phyloP scores from a whole-genome alignment of 805 yeast genomes.

The Ogataea salicorniae region DNA sequence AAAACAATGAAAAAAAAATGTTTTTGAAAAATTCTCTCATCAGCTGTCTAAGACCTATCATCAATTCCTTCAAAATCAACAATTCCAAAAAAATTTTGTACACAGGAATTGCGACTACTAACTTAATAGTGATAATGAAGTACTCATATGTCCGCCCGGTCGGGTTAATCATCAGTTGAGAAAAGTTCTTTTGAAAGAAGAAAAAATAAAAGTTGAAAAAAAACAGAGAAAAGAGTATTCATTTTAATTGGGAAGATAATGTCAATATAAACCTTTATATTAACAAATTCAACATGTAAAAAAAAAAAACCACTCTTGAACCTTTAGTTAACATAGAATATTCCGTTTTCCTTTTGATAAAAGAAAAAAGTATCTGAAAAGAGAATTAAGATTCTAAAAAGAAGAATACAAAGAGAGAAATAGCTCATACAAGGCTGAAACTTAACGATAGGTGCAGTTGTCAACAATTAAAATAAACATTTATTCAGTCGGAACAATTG shows the following conservation, averaged over 20 bases:
- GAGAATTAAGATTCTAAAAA: slow-evolving; percentile 1
- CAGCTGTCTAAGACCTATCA: slow-evolving; percentile 43
- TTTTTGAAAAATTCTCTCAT: slow-evolving; percentile 8
- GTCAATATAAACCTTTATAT: slow-evolving; percentile 1
- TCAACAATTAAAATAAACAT: slow-evolving; percentile 37
- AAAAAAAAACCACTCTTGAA: background rate
- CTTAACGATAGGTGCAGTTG: slow-evolving; percentile 52
- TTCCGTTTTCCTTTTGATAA: background rate
- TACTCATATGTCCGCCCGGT: slow-evolving; percentile 49
- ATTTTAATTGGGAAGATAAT: slow-evolving; percentile 4
- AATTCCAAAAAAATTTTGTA: slow-evolving; percentile 39
- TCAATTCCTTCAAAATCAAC: slow-evolving; percentile 43
- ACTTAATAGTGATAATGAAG: slow-evolving; percentile 29
- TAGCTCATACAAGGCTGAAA: slow-evolving; percentile 61
- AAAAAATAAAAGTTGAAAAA: background rate
- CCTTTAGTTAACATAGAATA: too few relatives aligned
- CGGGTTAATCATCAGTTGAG: slow-evolving; percentile 32
- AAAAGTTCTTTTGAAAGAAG: background rate
- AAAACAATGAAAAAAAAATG: too few relatives aligned
- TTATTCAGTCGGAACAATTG: slow-evolving; percentile 59
- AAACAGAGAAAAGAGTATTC: background rate
- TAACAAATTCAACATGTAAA: background rate
- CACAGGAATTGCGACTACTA: slow-evolving; percentile 49
- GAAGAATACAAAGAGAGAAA: background rate
- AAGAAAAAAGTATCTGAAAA: slow-evolving; percentile 2